Evolutionary conservation across 2,329 filamentous ascomycete species (phyloP).

Genomic region (Ustilaginoidea virens): DNA sequence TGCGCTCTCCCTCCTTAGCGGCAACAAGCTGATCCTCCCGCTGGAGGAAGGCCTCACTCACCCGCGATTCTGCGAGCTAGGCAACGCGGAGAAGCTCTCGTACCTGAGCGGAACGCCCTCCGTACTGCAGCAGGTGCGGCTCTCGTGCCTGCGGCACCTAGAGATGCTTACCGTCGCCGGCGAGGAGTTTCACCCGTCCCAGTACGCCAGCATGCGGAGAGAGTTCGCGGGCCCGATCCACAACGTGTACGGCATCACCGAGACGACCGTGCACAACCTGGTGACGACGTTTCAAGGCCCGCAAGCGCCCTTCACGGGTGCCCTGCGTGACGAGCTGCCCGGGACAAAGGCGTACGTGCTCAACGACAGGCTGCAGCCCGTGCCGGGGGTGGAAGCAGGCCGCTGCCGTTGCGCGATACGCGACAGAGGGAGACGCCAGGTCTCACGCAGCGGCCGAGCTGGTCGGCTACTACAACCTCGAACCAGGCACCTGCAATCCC

Average conservation of each 20-base stretch:
- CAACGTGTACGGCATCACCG: conserved; percentile 1
- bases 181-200: background rate
- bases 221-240: background rate
- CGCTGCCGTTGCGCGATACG: too few species aligned
- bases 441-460: conserved; percentile 1
- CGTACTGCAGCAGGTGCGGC: conserved; percentile 1
- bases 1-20: conserved; percentile 1
- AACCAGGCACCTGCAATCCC: background rate
- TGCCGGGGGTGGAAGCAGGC: too few species aligned
- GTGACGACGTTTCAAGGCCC: background rate
- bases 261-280: conserved; percentile 2
- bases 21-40: conserved; percentile 1
- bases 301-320: background rate
- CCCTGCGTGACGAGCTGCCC: background rate
- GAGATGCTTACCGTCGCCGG: background rate
- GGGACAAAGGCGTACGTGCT: conserved; percentile 1
- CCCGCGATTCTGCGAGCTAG: conserved; percentile 1
- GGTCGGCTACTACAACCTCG: conserved; percentile 3
- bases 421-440: background rate
- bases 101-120: conserved; percentile 2
- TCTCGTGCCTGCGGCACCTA: background rate
- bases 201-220: background rate
- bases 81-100: background rate
- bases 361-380: conserved; percentile 3
- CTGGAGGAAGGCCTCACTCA: conserved; percentile 1